Base-by-base conservation (phyloP, 306 rosid species). In the Begonia peltatifolia region DNA sequence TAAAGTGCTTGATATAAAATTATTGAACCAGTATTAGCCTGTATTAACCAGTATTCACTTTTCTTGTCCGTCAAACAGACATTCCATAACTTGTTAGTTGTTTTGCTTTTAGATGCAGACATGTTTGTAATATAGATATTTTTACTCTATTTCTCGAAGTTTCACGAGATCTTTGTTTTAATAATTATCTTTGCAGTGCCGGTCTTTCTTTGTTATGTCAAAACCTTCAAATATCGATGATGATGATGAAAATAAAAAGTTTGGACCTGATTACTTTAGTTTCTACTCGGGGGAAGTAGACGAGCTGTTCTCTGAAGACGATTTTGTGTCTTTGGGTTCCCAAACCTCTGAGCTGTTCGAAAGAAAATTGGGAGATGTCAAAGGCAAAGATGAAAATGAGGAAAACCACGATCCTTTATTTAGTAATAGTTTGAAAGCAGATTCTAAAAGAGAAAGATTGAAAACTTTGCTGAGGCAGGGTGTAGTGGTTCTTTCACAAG, bases 251-350 rank as follows among this genome's bases (percentile, higher is more conserved):
- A 54, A 16, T 51, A 48, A 51, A 54, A 70, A 71, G 67, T 55
- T 65, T 16, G 90, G 83, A 63, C 95, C 95, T 42, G 95, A 89
- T 77, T 78, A 66, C 73, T 89, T 89, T 61, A 80, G 90, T 60
- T 88, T 75, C 77, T 83, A 78, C 64, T 38, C 65, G 25, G 46
- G 71, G 23, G 78, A 70, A 72, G 89, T 76, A 46, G 54, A 36
- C 50, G 77, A 68, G 68, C 61, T 89, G 12, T 76, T 89, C 57
- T 74, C 94, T 12, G 58, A 30, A 36, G 79, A 72, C 65, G 90
- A 71, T 66, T 60, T 10, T 62, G 56, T 43, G 44, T 73, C 73
- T 47, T 67, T 47, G 63, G 46, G 66, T 55, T 53, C 69, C 14
- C 54, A 58, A 55, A 49, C 60, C 51, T 61, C 71, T 8, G 55